phyloP scores from a whole-genome alignment of 768 basidiomycete species.

The Neoboletus brunneissimus region DNA sequence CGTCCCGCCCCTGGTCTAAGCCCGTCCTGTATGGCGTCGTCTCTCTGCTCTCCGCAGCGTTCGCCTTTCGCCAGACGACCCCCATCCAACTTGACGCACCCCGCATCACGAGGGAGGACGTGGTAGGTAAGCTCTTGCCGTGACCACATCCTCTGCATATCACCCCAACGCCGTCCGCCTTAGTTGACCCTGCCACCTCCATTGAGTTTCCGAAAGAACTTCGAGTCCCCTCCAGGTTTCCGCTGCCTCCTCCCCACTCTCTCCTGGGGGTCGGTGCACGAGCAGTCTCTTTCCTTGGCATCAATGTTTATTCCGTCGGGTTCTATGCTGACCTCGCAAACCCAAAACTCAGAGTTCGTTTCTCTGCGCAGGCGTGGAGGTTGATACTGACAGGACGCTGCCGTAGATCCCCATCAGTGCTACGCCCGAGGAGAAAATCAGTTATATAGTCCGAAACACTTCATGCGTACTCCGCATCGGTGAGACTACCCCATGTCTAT shows the following conservation, averaged over 20 bases:
- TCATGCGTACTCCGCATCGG: slow-evolving; percentile 75
- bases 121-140: slow-evolving; percentile 19
- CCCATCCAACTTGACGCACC: slow-evolving; percentile 48
- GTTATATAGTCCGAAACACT: slow-evolving; percentile 61
- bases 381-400: slow-evolving; percentile 1
- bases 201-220: slow-evolving; percentile 71
- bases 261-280: slow-evolving; percentile 85
- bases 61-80: slow-evolving; percentile 26
- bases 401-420: slow-evolving; percentile 53
- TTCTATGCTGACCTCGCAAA: slow-evolving; percentile 85
- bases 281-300: slow-evolving; percentile 82
- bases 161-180: neutral
- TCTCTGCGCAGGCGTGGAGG: neutral
- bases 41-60: slow-evolving; percentile 30
- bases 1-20: slow-evolving; percentile 12
- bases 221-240: slow-evolving; percentile 58
- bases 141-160: neutral
- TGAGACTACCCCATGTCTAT: slow-evolving; percentile 29
- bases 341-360: slow-evolving; percentile 54
- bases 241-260: slow-evolving; percentile 60
- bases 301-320: slow-evolving; percentile 87
- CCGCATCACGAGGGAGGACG: slow-evolving; percentile 9
- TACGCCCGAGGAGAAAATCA: slow-evolving; percentile 66
- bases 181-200: slow-evolving; percentile 73
- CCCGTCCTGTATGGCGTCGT: slow-evolving; percentile 34